A percentile compares a stretch with the other conserved stretches of the same genome.
phyloP scores from a whole-genome alignment of 352 stramenopile species.

The Globisporangium viniferum region DNA sequence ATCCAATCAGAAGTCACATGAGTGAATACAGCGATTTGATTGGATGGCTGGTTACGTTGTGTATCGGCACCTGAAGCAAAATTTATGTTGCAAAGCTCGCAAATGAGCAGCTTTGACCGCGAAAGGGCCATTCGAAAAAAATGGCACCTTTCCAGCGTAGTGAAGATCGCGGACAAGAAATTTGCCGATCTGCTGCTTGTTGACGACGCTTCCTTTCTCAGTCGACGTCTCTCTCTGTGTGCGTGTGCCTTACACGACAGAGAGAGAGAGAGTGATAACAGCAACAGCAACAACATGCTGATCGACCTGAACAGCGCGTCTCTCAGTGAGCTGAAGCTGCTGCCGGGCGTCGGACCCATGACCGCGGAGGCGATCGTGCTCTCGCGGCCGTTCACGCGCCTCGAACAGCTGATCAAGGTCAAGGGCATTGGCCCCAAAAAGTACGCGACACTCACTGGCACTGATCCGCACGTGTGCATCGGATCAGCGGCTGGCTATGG shows the following conservation, averaged over 20 bases:
- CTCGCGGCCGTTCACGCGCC: conserved; percentile 35
- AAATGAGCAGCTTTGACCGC: too few species aligned
- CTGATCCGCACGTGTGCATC: not conserved
- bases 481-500: not conserved
- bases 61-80: too few species aligned
- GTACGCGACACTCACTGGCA: conserved; percentile 14
- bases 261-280: too few species aligned
- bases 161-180: not conserved
- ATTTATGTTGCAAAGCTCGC: too few species aligned
- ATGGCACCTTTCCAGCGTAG: not conserved
- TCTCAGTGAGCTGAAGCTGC: conserved; percentile 25
- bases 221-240: too few species aligned
- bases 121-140: not conserved
- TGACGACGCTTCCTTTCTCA: not conserved
- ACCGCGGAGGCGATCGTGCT: conserved; percentile 40
- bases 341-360: conserved; percentile 42
- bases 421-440: conserved; percentile 41
- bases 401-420: conserved; percentile 38
- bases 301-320: conserved; percentile 39
- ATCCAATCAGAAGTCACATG: too few species aligned
- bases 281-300: not conserved
- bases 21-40: too few species aligned
- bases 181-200: not conserved
- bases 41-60: too few species aligned
- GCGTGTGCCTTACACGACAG: too few species aligned